Evolutionary conservation across 106 monocot genomes (phyloP).

Genomic region (Narthecium ossifragum): DNA sequence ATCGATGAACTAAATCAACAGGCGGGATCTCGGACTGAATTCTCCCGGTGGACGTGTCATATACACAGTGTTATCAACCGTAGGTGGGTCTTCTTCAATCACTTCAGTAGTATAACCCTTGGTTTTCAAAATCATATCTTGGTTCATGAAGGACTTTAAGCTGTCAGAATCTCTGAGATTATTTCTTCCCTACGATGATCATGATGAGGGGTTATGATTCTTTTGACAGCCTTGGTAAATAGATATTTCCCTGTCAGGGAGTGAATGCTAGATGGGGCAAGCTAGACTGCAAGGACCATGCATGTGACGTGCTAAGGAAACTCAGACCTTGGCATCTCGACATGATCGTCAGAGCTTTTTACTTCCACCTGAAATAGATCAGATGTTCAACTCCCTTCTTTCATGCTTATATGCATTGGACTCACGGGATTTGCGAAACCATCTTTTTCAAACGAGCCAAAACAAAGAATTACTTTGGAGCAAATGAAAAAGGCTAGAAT

Average conservation of each 20-base stretch:
- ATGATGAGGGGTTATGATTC: constrained; percentile 3
- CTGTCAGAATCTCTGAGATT: no score
- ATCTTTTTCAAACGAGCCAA: no score
- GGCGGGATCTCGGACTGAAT: constrained; percentile 79
- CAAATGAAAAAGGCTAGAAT: no score
- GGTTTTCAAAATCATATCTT: no score
- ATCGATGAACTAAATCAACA: constrained; percentile 83
- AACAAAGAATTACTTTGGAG: no score
- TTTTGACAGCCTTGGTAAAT: constrained; percentile 73
- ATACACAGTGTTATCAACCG: constrained; percentile 92
- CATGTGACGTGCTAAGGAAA: constrained; percentile 66
- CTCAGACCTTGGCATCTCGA: neutral
- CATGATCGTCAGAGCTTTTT: no score
- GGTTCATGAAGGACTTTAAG: no score
- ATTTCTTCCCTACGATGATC: neutral
- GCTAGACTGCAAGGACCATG: constrained; percentile 70
- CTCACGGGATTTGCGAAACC: no score
- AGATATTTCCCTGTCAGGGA: constrained; percentile 76
- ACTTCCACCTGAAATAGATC: no score
- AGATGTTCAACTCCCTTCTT: no score
- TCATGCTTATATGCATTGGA: no score
- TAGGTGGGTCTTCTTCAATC: constrained; percentile 34
- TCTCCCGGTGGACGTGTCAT: constrained; percentile 91
- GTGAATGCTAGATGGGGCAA: constrained; percentile 90
- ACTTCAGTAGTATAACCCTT: neutral